These are phyloP conservation scores for Pseudogymnoascus sp. DNA, from an alignment of 2,329 filamentous ascomycete species.

Conservation along the genomic window DNA sequence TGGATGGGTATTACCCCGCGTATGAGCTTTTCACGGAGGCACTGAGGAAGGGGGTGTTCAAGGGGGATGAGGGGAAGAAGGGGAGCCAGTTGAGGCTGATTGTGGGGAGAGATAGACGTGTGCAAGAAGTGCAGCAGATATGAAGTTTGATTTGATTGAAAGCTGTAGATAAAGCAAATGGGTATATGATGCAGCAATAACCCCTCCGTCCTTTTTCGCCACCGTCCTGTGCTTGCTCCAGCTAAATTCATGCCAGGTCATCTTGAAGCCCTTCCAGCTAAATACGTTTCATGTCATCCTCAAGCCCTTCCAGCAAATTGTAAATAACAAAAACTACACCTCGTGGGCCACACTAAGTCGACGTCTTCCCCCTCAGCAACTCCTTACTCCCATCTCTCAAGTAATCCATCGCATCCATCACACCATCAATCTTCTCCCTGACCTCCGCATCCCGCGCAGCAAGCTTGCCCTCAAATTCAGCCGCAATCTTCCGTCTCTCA, in stretches of 20 bases:
- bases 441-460: conserved; percentile 24
- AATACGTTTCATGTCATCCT: not conserved
- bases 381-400: conserved; percentile 24
- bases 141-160: conserved; percentile 13
- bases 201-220: not conserved
- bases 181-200: conserved; percentile 16
- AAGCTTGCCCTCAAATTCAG: conserved; percentile 24
- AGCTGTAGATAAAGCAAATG: conserved; percentile 19
- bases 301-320: not conserved
- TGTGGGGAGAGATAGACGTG: conserved; percentile 40
- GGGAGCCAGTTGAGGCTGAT: conserved; percentile 39
- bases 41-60: conserved; percentile 43
- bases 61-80: conserved; percentile 23
- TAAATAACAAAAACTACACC: not conserved
- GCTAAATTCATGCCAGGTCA: conserved; percentile 6
- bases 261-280: not conserved
- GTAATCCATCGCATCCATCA: conserved; percentile 21
- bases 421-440: conserved; percentile 17
- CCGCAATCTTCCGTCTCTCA: conserved; percentile 22
- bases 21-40: conserved; percentile 49
- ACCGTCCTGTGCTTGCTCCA: not conserved
- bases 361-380: conserved; percentile 13
- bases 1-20: conserved; percentile 52
- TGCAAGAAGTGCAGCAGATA: conserved; percentile 30
- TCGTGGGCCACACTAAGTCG: not conserved